phyloP scores from a whole-genome alignment of 768 basidiomycete genomes.

The Hygrophorus pudorinus region DNA sequence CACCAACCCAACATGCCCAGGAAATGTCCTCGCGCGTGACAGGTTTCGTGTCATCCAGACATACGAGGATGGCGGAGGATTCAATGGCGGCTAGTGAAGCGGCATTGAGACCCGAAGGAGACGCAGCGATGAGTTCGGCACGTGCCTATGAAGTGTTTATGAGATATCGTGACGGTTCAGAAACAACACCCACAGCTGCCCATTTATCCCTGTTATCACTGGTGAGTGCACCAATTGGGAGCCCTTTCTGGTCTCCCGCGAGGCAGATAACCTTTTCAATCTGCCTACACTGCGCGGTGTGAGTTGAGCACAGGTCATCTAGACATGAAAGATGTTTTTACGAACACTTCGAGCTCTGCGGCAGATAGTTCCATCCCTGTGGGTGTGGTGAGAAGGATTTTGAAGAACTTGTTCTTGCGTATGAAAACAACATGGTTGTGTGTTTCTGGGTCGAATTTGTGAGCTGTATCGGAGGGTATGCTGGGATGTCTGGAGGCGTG shows the following conservation, averaged over 20 bases:
- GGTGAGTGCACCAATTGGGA: conserved; percentile 74
- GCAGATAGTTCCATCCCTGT: conserved; percentile 65
- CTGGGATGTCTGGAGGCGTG: conserved; percentile 85
- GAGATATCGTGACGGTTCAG: not conserved
- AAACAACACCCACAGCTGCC: conserved; percentile 52
- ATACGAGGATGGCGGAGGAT: conserved; percentile 80
- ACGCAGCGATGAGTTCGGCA: conserved; percentile 51
- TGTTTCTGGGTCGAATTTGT: conserved; percentile 61
- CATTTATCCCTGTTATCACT: conserved; percentile 85
- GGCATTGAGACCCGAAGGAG: conserved; percentile 57
- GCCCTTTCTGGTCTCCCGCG: conserved; percentile 37
- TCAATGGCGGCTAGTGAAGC: conserved; percentile 71
- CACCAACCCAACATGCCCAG: conserved; percentile 80
- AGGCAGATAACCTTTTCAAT: conserved; percentile 57
- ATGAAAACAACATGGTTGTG: conserved; percentile 89
- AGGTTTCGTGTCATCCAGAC: conserved; percentile 76
- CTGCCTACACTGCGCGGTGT: too few species aligned
- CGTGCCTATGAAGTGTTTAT: conserved; percentile 24
- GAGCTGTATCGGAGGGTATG: conserved; percentile 73
- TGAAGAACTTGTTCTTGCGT: conserved; percentile 86
- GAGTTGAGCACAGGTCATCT: not conserved
- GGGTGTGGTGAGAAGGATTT: conserved; percentile 58
- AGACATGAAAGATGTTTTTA: conserved; percentile 5
- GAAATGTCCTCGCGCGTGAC: conserved; percentile 74
- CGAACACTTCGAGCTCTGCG: conserved; percentile 70